phyloP scores from a whole-genome alignment of 1,139 yeast species.

The Wickerhamomyces sp. region DNA sequence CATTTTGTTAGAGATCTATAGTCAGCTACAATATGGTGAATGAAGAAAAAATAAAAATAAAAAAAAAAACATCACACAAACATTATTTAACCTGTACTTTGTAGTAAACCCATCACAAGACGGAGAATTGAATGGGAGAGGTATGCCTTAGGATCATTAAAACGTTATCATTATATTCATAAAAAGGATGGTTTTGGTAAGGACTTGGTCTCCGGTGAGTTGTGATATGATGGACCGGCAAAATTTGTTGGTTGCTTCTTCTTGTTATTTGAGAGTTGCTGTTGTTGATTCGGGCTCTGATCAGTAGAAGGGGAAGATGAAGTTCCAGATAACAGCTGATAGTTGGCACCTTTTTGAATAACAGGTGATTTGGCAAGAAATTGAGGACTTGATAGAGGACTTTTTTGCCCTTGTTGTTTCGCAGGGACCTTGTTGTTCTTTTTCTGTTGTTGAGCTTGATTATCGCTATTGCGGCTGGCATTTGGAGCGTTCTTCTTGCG shows the following conservation, averaged over 20 bases:
- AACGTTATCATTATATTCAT: no score
- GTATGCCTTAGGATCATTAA: no score
- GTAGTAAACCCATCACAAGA: no score
- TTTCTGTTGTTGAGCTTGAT: not conserved
- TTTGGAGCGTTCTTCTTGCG: not conserved
- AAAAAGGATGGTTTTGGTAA: slow-evolving; percentile 7
- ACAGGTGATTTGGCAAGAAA: not conserved
- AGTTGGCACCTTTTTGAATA: not conserved
- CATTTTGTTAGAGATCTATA: slow-evolving; percentile 53
- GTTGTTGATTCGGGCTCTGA: not conserved
- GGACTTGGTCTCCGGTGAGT: slow-evolving; percentile 4
- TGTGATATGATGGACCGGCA: slow-evolving; percentile 4
- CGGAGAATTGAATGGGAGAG: no score
- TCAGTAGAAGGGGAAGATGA: not conserved
- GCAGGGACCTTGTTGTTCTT: not conserved
- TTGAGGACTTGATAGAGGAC: not conserved
- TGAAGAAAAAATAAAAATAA: no score
- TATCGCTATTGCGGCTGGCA: not conserved
- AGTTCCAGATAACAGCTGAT: no score
- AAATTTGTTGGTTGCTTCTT: not conserved
- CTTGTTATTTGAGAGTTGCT: not conserved
- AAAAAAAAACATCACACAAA: no score
- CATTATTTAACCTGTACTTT: no score
- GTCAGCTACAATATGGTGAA: not conserved
- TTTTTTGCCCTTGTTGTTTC: not conserved